These are phyloP conservation scores for Globisporangium uncinulatum DNA, from an alignment of 352 stramenopile species.

Conservation along the genomic window DNA sequence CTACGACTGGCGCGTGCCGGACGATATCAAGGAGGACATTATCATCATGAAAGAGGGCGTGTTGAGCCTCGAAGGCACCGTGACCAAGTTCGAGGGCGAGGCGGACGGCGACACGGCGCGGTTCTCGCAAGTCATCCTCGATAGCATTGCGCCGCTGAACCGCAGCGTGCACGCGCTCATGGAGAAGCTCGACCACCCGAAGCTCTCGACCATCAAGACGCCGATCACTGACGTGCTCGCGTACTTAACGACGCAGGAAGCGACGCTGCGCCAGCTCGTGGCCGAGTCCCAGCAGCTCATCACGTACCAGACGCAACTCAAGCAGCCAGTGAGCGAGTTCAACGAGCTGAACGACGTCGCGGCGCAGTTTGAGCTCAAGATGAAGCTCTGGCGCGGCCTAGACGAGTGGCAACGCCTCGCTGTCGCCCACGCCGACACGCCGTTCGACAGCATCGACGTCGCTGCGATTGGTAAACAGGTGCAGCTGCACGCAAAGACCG, in stretches of 20 bases:
- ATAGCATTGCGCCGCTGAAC: conserved; percentile 79
- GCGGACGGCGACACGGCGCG: conserved; percentile 89
- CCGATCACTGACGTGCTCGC: conserved; percentile 71
- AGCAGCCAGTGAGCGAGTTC: conserved; percentile 86
- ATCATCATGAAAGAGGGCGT: conserved; percentile 93
- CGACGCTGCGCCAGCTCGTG: conserved; percentile 63
- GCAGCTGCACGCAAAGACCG: conserved; percentile 83
- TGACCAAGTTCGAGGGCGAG: conserved; percentile 87
- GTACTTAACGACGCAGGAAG: conserved; percentile 69
- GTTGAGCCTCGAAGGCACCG: conserved; percentile 81
- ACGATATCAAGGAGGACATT: conserved; percentile 91
- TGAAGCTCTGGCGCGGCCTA: conserved; percentile 86
- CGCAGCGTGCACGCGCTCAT: conserved; percentile 61
- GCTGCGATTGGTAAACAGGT: conserved; percentile 85
- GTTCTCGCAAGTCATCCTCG: conserved; percentile 88
- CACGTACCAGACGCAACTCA: conserved; percentile 86
- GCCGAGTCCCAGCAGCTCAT: conserved; percentile 81
- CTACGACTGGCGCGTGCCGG: conserved; percentile 87
- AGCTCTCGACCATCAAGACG: conserved; percentile 69
- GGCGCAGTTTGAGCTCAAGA: conserved; percentile 86
- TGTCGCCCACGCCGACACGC: conserved; percentile 64
- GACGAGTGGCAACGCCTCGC: conserved; percentile 83
- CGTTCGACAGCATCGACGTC: conserved; percentile 90
- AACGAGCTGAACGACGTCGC: conserved; percentile 86
- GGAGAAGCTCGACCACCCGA: conserved; percentile 80